phyloP scores from a whole-genome alignment of 805 yeast genomes.

The Sugiyamaella lignohabitans region DNA sequence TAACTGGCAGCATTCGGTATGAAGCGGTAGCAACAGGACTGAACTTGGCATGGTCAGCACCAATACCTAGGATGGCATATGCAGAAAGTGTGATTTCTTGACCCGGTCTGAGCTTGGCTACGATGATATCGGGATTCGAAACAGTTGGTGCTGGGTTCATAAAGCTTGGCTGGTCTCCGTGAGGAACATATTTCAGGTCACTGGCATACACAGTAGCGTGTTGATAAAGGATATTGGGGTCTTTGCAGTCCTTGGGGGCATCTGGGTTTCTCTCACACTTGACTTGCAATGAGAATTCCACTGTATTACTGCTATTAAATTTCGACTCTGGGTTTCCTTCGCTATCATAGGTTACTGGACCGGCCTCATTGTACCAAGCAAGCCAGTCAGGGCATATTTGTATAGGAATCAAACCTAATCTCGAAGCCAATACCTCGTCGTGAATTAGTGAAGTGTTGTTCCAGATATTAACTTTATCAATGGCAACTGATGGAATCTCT shows the following conservation, averaged over 20 bases:
- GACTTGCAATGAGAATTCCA: conserved; percentile 74
- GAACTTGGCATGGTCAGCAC: conserved; percentile 94
- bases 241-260: conserved; percentile 69
- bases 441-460: conserved; percentile 96
- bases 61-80: conserved; percentile 87
- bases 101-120: conserved; percentile 93
- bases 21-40: conserved; percentile 97
- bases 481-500: conserved; percentile 94
- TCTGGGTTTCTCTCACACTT: conserved; percentile 80
- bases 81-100: conserved; percentile 89
- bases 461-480: conserved; percentile 83
- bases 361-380: conserved; percentile 54
- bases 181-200: conserved; percentile 85
- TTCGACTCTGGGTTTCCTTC: conserved; percentile 19
- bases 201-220: conserved; percentile 84
- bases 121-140: conserved; percentile 78
- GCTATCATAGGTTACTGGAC: conserved; percentile 16
- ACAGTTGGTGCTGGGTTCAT: conserved; percentile 52
- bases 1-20: conserved; percentile 84
- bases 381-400: conserved; percentile 85
- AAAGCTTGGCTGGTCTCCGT: conserved; percentile 72
- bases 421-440: conserved; percentile 93
- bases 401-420: conserved; percentile 89
- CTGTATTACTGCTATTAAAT: conserved; percentile 82
- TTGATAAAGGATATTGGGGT: conserved; percentile 76